Percentiles rank a stretch among this genome's conserved stretches.
These are phyloP conservation scores for Phytophthora vignae DNA, from an alignment of 352 stramenopile genomes.

Conservation along the genomic window DNA sequence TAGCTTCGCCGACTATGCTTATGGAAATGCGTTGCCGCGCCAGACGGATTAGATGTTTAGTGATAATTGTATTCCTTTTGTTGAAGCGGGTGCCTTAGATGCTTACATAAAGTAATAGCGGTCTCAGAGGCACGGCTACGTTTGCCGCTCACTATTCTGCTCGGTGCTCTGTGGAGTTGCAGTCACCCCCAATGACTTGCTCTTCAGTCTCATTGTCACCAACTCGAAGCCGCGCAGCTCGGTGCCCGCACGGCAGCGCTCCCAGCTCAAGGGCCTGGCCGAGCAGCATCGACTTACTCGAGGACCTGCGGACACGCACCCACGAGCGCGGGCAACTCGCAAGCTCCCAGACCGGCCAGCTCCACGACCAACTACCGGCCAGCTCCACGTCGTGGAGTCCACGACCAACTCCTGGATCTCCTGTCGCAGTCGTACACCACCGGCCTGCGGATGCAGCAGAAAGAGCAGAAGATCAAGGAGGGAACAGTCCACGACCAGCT, in stretches of 20 bases:
- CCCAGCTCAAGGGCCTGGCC: slow-evolving; percentile 47
- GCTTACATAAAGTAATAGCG: no score
- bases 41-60: no score
- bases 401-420: slow-evolving; percentile 51
- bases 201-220: slow-evolving; percentile 62
- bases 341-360: slow-evolving; percentile 36
- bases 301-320: slow-evolving; percentile 51
- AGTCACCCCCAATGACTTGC: no score
- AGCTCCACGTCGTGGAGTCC: no score
- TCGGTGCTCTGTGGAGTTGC: no score
- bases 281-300: slow-evolving; percentile 55
- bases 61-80: no score
- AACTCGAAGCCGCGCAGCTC: slow-evolving; percentile 48
- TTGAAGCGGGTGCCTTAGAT: no score
- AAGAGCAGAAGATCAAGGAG: slow-evolving; percentile 45
- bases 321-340: slow-evolving; percentile 39
- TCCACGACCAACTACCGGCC: no score
- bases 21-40: no score
- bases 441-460: slow-evolving; percentile 58
- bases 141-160: no score
- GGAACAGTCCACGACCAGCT: slow-evolving; percentile 28
- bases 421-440: slow-evolving; percentile 65
- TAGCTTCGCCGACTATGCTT: no score
- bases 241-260: slow-evolving; percentile 41
- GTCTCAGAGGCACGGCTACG: no score